Percentiles rank a stretch among this genome's conserved stretches.
Conservation (phyloP, 139 green algal species). For the Edaphochlamys debaryana region DNA sequence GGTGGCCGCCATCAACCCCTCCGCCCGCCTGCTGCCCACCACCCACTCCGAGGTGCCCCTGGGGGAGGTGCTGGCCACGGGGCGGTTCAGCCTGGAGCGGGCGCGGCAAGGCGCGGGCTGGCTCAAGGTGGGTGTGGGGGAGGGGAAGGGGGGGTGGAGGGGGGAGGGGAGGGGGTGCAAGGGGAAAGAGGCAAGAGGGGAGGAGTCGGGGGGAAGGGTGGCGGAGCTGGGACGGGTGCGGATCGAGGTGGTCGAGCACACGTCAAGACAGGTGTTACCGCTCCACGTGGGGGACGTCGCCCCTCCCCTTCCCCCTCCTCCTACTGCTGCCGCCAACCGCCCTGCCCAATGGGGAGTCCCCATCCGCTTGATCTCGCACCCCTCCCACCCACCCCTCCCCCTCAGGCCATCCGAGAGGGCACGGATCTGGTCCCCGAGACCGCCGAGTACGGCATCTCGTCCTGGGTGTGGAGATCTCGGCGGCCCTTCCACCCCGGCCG, state of each 20-base stretch:
- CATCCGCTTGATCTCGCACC: too few species aligned
- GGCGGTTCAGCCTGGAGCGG: conserved; percentile 73
- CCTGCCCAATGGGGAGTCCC: too few species aligned
- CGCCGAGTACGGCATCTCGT: conserved; percentile 74
- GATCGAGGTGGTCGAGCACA: too few species aligned
- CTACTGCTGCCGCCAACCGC: too few species aligned
- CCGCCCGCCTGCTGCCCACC: conserved; percentile 58
- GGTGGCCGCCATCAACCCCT: conserved; percentile 69
- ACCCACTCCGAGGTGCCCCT: conserved; percentile 48
- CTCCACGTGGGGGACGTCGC: too few species aligned
- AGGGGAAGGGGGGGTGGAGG: neutral
- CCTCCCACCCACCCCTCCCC: neutral
- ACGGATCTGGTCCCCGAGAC: conserved; percentile 61
- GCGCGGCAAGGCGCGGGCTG: conserved; percentile 71
- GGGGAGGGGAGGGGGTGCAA: too few species aligned
- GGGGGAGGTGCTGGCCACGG: conserved; percentile 59
- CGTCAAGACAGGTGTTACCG: too few species aligned
- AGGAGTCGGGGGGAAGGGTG: neutral
- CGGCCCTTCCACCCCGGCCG: conserved; percentile 81
- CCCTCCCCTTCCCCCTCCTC: too few species aligned
- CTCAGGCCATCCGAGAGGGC: conserved; percentile 41
- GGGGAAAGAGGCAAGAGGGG: too few species aligned
- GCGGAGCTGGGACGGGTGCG: neutral
- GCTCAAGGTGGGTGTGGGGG: conserved; percentile 58
- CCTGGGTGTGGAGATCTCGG: conserved; percentile 76